phyloP scores from a whole-genome alignment of 208 protist genomes.

The Vickermania spadyakhi region DNA sequence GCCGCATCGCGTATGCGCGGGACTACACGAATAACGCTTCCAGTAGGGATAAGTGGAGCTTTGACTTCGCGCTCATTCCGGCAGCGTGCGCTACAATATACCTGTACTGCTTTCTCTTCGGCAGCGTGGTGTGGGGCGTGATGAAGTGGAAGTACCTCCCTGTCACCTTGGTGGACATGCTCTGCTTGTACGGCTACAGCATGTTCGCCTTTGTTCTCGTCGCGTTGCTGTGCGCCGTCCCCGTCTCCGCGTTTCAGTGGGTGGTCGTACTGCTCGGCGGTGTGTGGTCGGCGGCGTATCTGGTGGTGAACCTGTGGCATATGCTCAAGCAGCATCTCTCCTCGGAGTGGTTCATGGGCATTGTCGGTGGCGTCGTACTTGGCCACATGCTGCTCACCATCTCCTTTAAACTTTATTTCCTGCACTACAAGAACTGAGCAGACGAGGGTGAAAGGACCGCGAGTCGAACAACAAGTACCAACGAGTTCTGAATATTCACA shows the following conservation, averaged over 20 bases:
- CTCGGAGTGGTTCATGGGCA: conserved; percentile 51
- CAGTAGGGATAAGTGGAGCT: conserved; percentile 36
- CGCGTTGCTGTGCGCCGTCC: conserved; percentile 69
- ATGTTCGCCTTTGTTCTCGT: conserved; percentile 80
- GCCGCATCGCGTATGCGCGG: conserved; percentile 36
- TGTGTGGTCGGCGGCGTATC: conserved; percentile 55
- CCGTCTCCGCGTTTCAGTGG: conserved; percentile 59
- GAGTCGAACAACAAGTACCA: background rate
- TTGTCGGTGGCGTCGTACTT: conserved; percentile 37
- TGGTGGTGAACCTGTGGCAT: conserved; percentile 77
- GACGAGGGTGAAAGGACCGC: background rate
- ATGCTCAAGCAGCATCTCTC: conserved; percentile 66
- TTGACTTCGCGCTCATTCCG: conserved; percentile 68
- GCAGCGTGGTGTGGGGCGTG: conserved; percentile 59
- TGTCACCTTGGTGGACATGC: conserved; percentile 49
- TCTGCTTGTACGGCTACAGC: conserved; percentile 87
- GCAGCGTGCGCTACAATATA: conserved; percentile 74
- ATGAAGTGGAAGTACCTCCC: conserved; percentile 83
- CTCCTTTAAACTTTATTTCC: conserved; percentile 87
- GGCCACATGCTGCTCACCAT: conserved; percentile 68
- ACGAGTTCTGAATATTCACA: too few relatives aligned
- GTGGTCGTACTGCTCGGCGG: conserved; percentile 54
- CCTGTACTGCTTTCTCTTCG: conserved; percentile 77
- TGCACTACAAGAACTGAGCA: conserved; percentile 54
- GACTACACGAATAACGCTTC: conserved; percentile 4